A percentile compares a stretch with the other conserved stretches of the same genome.
phyloP scores from a whole-genome alignment of 768 basidiomycete species.

The Boletus rubescentipes region DNA sequence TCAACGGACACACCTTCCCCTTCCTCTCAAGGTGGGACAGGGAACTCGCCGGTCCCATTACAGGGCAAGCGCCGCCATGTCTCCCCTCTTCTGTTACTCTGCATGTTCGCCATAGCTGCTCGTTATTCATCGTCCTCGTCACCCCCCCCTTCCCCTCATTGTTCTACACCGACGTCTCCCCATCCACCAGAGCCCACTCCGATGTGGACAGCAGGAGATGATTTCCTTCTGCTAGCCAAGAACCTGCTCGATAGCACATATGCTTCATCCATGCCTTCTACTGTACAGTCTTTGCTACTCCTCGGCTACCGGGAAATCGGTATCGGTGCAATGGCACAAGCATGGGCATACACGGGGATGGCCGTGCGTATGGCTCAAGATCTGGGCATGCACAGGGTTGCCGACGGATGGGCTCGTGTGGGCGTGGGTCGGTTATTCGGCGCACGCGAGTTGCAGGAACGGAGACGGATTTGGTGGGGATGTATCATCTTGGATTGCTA shows the following conservation, averaged over 20 bases:
- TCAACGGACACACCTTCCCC: conserved; percentile 34
- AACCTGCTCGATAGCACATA: conserved; percentile 63
- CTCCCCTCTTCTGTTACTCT: conserved; percentile 67
- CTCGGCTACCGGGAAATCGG: conserved; percentile 86
- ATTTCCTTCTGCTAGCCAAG: conserved; percentile 68
- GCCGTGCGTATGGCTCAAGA: conserved; percentile 93
- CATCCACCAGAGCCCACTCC: conserved; percentile 44
- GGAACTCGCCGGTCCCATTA: conserved; percentile 35
- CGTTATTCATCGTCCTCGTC: conserved; percentile 51
- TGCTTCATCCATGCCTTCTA: conserved; percentile 68
- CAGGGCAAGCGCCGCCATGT: conserved; percentile 45
- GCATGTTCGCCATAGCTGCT: conserved; percentile 83
- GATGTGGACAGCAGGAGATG: conserved; percentile 86
- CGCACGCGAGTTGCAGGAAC: conserved; percentile 61
- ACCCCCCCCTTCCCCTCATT: conserved; percentile 27
- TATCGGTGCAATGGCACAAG: conserved; percentile 85
- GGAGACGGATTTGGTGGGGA: conserved; percentile 74
- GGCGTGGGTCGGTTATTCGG: conserved; percentile 59
- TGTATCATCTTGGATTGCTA: conserved; percentile 81
- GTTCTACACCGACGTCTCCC: conserved; percentile 30
- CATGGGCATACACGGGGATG: conserved; percentile 86
- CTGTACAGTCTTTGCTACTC: conserved; percentile 76
- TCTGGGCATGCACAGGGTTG: conserved; percentile 76
- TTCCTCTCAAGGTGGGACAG: conserved; percentile 18
- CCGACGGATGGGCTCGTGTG: conserved; percentile 72